Evolutionary conservation across 352 stramenopile species (phyloP).

Genomic region (Globisporangium irregulare): DNA sequence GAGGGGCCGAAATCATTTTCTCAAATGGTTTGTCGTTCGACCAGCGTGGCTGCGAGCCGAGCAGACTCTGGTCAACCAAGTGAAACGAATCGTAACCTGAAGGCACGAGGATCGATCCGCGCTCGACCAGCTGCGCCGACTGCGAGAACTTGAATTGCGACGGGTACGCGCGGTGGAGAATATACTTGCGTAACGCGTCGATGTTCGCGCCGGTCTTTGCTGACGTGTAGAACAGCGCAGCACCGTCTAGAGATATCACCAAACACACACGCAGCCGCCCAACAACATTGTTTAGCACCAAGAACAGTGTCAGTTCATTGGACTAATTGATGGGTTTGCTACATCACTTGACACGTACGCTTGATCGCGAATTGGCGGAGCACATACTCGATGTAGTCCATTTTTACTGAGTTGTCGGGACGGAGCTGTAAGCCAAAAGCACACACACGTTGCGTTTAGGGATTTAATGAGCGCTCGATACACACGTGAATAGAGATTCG

Average conservation of each 20-base stretch:
- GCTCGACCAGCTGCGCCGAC: conserved; percentile 72
- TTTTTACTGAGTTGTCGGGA: conserved; percentile 79
- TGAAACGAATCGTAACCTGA: conserved; percentile 77
- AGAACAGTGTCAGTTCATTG: not conserved
- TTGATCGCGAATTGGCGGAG: conserved; percentile 76
- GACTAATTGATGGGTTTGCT: not conserved
- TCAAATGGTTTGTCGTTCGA: conserved; percentile 74
- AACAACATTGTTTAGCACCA: not conserved
- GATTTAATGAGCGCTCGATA: not conserved
- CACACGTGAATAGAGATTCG: conserved; percentile 13
- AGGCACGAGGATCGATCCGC: conserved; percentile 66
- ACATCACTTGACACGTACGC: conserved; percentile 36
- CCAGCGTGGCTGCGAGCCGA: conserved; percentile 76
- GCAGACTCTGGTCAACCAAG: conserved; percentile 71
- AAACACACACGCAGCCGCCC: not conserved
- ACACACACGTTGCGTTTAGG: not conserved
- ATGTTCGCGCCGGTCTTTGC: conserved; percentile 74
- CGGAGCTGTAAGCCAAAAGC: conserved; percentile 33
- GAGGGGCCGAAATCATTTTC: conserved; percentile 69
- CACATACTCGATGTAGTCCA: conserved; percentile 83
- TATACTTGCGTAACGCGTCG: conserved; percentile 71
- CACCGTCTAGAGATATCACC: conserved; percentile 41
- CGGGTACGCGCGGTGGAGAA: conserved; percentile 68
- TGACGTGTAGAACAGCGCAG: conserved; percentile 78
- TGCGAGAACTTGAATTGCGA: conserved; percentile 68